Base-by-base conservation (phyloP, 2,329 filamentous ascomycete genomes). In the Torrubiella hemipterigena region DNA sequence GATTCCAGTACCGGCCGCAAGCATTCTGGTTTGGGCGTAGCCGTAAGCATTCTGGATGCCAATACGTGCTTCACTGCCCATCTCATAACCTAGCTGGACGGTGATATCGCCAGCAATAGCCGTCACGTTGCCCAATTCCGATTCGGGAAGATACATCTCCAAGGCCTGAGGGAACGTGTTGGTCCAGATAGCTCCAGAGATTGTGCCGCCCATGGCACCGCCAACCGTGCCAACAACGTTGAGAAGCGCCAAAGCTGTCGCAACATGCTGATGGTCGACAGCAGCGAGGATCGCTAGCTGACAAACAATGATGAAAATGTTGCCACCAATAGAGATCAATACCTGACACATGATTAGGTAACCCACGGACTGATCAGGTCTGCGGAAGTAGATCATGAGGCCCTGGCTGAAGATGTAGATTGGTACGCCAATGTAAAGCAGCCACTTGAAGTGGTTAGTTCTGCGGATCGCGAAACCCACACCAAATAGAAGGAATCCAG, bases 281-380 rank as follows among this genome's bases (percentile, higher is more conserved):
- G 66, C 61, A 0, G 67, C 59, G 49, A 77, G 67, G 24, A 76
- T 63, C 5, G 70, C 68, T 40, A 78, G 65, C 37, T 77, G 65
- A 39, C 69, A 55, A 33, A 61, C 59, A 13, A 69, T 41, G 10
- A 67, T 69, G 42, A 69, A 69, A 49, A 71, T 67, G 36, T 63
- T 65, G 17, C 60, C 67, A 10, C 55, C 67, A 11, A 67, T 54
- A 6, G 67, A 66, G 37, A 73, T 61, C 29, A 71, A 59, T 27
- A 73, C 55, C 47, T 73, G 66, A 14, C 65, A 67, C 44, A 64
- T 63, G 37, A 73, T 49, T 19, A 71, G 58, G 44, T 65, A 63
- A 10, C 60, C 48, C 14, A 65, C 52, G 16, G 60, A 55, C 27
- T 51, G 54, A 29, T 61, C 56, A 4, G 52, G 52, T 17, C 37